phyloP scores from a whole-genome alignment of 2,329 filamentous ascomycete species.

The Neofusicoccum laricinum region DNA sequence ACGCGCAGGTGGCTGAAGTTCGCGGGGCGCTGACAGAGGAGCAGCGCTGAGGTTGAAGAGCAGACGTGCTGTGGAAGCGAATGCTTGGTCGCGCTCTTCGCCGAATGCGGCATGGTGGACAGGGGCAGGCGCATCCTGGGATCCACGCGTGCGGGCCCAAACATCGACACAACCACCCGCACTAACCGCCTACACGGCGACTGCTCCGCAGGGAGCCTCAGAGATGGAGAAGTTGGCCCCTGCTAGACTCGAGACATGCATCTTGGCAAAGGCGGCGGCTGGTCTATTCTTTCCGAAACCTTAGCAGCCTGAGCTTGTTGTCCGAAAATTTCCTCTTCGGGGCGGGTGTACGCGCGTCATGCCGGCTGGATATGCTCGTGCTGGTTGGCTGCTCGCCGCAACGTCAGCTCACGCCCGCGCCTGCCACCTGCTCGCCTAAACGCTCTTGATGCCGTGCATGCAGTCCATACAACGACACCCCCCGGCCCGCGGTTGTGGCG shows the following conservation, averaged over 20 bases:
- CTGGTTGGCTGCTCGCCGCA: background rate
- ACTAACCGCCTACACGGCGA: background rate
- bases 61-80: background rate
- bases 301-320: background rate
- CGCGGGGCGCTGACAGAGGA: background rate
- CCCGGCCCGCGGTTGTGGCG: background rate
- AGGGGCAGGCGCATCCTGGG: background rate
- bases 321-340: background rate
- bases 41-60: background rate
- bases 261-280: background rate
- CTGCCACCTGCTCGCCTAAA: background rate
- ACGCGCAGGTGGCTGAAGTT: background rate
- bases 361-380: background rate
- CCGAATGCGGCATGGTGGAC: background rate
- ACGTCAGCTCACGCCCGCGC: background rate
- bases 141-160: background rate
- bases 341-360: slow-evolving; percentile 1
- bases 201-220: slow-evolving; percentile 1
- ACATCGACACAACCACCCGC: background rate
- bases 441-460: background rate
- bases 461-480: background rate
- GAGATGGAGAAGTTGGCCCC: background rate
- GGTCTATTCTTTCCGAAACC: background rate
- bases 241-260: background rate
- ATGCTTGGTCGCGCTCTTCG: background rate